Base-by-base conservation (phyloP, 169 alveolate genomes). In the Cyclospora cayetanensis region DNA sequence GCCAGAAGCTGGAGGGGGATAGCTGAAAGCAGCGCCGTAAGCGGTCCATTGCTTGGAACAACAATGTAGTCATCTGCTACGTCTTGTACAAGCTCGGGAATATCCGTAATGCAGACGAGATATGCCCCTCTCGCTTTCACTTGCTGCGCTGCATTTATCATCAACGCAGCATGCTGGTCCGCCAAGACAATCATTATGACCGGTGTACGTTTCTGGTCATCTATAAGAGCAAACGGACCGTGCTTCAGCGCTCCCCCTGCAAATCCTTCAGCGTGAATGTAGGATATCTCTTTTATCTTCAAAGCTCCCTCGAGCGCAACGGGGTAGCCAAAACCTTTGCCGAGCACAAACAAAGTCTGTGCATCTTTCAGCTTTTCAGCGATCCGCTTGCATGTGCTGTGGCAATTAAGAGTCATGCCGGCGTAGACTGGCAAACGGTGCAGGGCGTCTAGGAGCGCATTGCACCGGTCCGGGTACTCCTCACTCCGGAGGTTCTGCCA, bases 271-370 rank as follows among this genome's bases (percentile, higher is more conserved):
- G 99, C 98, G 91, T 98, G 99, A 7, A 97, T 96, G 94, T 98
- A 98, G 22, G 99, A 95, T 22, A 98, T 91, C 94, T 99, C 99
- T 95, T 99, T 99, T 37, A 99, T 95, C 92, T 98, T 98, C 34
- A 99, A 93, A 0, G 99, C 99, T 43, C 99, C 99, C 94, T 99
- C 99, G 79, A 95, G 95, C 5, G 99, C 99, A 27, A 98, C 97
- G 20, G 99, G 96, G 80, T 97, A 97, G 37, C 98, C 98, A 42
- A 96, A 95, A 0, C 99, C 99, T 43, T 89, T 92, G 37, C 96
- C 96, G n/a, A 95, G 91, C 50, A 95, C 95, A 35, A 95, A 95
- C 39, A 95, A 63, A 20, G 96, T 90, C 72, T 87, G 90, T 12
- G 94, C 79, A 63, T 92, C 95, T 34, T 82, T 91, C 76, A 95